Conservation (phyloP, 768 basidiomycete genomes). For the Rubroboletus satanas region DNA sequence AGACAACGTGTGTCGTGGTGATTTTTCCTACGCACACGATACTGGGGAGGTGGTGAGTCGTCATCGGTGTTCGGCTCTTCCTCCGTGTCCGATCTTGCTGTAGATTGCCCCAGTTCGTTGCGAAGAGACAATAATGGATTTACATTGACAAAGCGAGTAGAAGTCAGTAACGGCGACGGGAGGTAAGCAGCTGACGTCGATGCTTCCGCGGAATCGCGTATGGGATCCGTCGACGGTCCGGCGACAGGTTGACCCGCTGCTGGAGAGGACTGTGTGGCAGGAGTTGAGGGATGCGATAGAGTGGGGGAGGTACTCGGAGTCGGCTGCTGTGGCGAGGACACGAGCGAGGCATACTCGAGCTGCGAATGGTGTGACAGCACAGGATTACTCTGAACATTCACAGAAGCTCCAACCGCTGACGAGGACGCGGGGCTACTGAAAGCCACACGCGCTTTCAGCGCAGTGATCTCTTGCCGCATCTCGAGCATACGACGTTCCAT, state of each 20-base stretch:
- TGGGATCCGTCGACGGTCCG: constrained; percentile 3
- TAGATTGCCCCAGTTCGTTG: constrained; percentile 30
- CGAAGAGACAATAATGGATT: constrained; percentile 8
- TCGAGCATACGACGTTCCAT: constrained; percentile 53
- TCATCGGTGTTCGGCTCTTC: constrained; percentile 36
- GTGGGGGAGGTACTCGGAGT: constrained; percentile 31
- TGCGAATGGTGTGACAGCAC: constrained; percentile 7
- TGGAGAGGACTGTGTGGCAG: constrained; percentile 21
- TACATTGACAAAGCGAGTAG: constrained; percentile 21
- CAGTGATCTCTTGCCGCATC: constrained; percentile 51
- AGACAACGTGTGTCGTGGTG: constrained; percentile 63
- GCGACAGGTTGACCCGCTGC: constrained; percentile 11
- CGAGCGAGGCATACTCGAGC: constrained; percentile 2
- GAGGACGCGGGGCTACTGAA: constrained; percentile 15
- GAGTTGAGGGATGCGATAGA: constrained; percentile 27
- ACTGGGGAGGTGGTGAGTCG: constrained; percentile 30
- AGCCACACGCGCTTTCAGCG: constrained; percentile 41
- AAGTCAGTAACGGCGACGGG: constrained; percentile 16
- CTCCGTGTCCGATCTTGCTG: constrained; percentile 34
- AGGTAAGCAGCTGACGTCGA: constrained; percentile 4
- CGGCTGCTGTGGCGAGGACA: constrained; percentile 22
- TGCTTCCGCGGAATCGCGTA: background rate
- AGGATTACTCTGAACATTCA: background rate
- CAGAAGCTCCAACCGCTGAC: constrained; percentile 1
- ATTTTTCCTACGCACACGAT: constrained; percentile 44